Conservation (phyloP, 805 yeast genomes). For the Saccharomycopsis selenospora region DNA sequence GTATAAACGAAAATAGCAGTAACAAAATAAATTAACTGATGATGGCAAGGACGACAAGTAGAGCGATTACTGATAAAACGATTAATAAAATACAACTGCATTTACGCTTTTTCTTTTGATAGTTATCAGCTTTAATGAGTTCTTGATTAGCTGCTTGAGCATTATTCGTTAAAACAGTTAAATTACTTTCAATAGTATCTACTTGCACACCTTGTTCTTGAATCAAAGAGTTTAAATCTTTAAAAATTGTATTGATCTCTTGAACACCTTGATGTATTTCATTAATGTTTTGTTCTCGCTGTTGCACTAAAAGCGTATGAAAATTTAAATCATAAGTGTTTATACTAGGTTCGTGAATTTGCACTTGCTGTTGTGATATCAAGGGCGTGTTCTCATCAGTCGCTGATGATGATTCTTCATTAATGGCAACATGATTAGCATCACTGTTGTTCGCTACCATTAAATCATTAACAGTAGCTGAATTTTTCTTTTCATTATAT, state of each 20-base stretch:
- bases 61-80: slow-evolving; percentile 48
- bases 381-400: slow-evolving; percentile 5
- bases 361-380: slow-evolving; percentile 25
- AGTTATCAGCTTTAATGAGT: slow-evolving; percentile 63
- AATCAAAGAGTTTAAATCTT: slow-evolving; percentile 71
- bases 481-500: slow-evolving; percentile 43
- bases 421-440: slow-evolving; percentile 11
- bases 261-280: slow-evolving; percentile 70
- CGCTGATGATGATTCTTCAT: slow-evolving; percentile 25
- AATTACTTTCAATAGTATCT: slow-evolving; percentile 77
- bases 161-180: slow-evolving; percentile 54
- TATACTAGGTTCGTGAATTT: slow-evolving; percentile 31
- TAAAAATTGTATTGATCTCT: slow-evolving; percentile 80
- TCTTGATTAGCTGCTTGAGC: slow-evolving; percentile 67
- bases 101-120: slow-evolving; percentile 60
- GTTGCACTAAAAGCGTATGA: slow-evolving; percentile 58
- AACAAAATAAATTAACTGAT: slow-evolving; percentile 29
- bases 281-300: slow-evolving; percentile 64
- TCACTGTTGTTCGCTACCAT: slow-evolving; percentile 24
- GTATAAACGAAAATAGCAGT: too few species aligned
- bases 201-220: slow-evolving; percentile 79
- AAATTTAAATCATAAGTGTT: slow-evolving; percentile 51
- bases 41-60: slow-evolving; percentile 52
- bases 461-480: slow-evolving; percentile 31
- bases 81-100: slow-evolving; percentile 66